phyloP scores from a whole-genome alignment of 345 rosid species.

The Acer yangbiense region DNA sequence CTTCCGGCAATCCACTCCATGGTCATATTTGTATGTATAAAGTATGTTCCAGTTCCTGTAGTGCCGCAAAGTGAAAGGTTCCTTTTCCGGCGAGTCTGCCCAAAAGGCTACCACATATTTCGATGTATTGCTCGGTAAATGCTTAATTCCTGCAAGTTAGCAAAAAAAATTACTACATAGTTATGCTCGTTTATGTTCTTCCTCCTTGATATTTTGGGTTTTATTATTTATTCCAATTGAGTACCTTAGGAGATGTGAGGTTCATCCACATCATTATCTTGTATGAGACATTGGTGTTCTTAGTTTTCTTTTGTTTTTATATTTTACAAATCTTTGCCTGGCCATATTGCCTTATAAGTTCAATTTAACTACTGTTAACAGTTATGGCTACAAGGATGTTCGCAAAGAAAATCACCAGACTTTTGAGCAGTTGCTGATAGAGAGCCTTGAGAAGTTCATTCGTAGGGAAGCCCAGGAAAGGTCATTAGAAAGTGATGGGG shows the following conservation, averaged over 20 bases:
- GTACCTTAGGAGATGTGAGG: background rate
- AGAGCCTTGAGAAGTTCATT: slow-evolving; percentile 96
- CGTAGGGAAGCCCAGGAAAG: slow-evolving; percentile 95
- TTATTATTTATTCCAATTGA: slow-evolving; percentile 3
- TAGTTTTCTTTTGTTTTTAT: background rate
- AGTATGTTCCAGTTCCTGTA: slow-evolving; percentile 92
- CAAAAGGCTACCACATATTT: slow-evolving; percentile 87
- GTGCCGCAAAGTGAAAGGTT: slow-evolving; percentile 97
- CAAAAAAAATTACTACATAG: slow-evolving; percentile 3
- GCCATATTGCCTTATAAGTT: slow-evolving; percentile 7
- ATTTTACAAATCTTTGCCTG: background rate
- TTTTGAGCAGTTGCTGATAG: slow-evolving; percentile 94
- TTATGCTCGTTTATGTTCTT: background rate
- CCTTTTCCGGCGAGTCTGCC: slow-evolving; percentile 93
- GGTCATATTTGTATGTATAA: slow-evolving; percentile 93
- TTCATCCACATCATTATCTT: background rate
- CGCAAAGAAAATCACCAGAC: slow-evolving; percentile 95
- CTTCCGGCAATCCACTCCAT: slow-evolving; percentile 98
- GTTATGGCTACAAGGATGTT: slow-evolving; percentile 96
- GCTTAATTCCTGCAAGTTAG: slow-evolving; percentile 11
- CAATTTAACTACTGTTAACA: slow-evolving; percentile 29
- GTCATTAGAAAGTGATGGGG: slow-evolving; percentile 86
- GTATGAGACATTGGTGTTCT: background rate
- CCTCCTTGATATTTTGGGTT: background rate
- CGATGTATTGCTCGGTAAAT: slow-evolving; percentile 95